These are phyloP conservation scores for Dipodascus geniculatus DNA, from an alignment of 805 yeast species.

Conservation along the genomic window DNA sequence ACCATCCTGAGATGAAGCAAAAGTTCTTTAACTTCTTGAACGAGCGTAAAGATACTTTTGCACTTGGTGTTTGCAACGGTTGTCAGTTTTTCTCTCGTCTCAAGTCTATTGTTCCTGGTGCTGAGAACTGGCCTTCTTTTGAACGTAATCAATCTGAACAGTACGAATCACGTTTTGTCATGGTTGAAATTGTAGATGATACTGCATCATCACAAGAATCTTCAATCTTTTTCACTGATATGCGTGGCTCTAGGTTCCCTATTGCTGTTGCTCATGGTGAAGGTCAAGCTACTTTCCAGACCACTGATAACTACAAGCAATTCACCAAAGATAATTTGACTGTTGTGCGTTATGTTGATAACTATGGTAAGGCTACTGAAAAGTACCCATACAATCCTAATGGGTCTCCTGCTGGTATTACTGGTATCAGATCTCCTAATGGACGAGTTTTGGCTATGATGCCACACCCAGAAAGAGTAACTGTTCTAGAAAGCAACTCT, in stretches of 20 bases:
- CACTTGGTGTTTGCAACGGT: slow-evolving; percentile 97
- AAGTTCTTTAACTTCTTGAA: slow-evolving; percentile 77
- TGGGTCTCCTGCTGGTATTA: slow-evolving; percentile 87
- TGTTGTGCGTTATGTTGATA: slow-evolving; percentile 76
- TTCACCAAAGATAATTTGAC: slow-evolving; percentile 41
- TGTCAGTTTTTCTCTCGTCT: slow-evolving; percentile 91
- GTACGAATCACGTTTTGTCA: slow-evolving; percentile 87
- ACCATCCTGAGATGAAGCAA: slow-evolving; percentile 61
- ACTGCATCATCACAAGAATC: slow-evolving; percentile 29
- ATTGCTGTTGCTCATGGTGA: slow-evolving; percentile 99
- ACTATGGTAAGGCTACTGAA: slow-evolving; percentile 75
- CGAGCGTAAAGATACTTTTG: slow-evolving; percentile 82
- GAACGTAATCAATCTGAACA: slow-evolving; percentile 88
- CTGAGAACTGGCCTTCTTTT: slow-evolving; percentile 91
- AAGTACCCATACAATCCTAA: slow-evolving; percentile 91
- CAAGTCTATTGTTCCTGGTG: slow-evolving; percentile 80
- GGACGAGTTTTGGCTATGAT: slow-evolving; percentile 96
- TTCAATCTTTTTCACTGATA: slow-evolving; percentile 68
- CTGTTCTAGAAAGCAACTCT: slow-evolving; percentile 79
- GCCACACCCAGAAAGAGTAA: slow-evolving; percentile 98
- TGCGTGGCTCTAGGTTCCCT: slow-evolving; percentile 91
- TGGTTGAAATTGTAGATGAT: slow-evolving; percentile 66
- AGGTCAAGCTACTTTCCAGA: slow-evolving; percentile 72
- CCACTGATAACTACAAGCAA: slow-evolving; percentile 31
- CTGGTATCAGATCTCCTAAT: slow-evolving; percentile 80